A percentile compares a stretch with the other conserved stretches of the same genome.
Conservation (phyloP, 2,329 filamentous ascomycete genomes). For the Aspergillus transmontanensis region DNA sequence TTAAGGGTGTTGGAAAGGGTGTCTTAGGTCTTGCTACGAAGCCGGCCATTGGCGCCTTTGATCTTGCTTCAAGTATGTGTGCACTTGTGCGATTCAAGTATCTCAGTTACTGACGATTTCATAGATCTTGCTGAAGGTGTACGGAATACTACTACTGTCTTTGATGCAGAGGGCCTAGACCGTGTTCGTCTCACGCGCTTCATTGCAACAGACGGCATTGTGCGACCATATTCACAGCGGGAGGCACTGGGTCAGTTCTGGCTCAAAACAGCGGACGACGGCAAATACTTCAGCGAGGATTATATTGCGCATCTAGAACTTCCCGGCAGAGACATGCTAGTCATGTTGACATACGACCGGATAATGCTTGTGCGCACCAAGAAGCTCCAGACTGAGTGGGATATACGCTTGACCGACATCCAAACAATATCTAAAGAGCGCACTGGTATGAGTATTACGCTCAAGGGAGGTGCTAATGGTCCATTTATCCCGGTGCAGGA, state of each 20-base stretch:
- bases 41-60: slow-evolving; percentile 92
- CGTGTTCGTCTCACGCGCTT: slow-evolving; percentile 92
- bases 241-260: slow-evolving; percentile 97
- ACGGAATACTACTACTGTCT: slow-evolving; percentile 97
- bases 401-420: slow-evolving; percentile 91
- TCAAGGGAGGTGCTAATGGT: slow-evolving; percentile 89
- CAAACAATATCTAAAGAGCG: slow-evolving; percentile 97
- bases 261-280: slow-evolving; percentile 97
- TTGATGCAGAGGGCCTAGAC: slow-evolving; percentile 91
- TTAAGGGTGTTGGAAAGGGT: slow-evolving; percentile 97
- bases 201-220: slow-evolving; percentile 88
- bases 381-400: slow-evolving; percentile 88
- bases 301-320: slow-evolving; percentile 97
- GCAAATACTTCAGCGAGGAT: slow-evolving; percentile 95
- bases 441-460: slow-evolving; percentile 84
- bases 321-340: slow-evolving; percentile 81
- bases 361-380: slow-evolving; percentile 90
- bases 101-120: slow-evolving; percentile 12
- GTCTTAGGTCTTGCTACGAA: slow-evolving; percentile 94
- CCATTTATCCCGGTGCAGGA: slow-evolving; percentile 94
- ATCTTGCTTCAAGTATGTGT: slow-evolving; percentile 77
- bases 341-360: slow-evolving; percentile 83
- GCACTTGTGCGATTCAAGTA: neutral
- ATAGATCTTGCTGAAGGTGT: slow-evolving; percentile 88
- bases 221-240: slow-evolving; percentile 89